Base-by-base conservation (phyloP, 1,284 basidiomycete genomes). In the Leccinum insolens region DNA sequence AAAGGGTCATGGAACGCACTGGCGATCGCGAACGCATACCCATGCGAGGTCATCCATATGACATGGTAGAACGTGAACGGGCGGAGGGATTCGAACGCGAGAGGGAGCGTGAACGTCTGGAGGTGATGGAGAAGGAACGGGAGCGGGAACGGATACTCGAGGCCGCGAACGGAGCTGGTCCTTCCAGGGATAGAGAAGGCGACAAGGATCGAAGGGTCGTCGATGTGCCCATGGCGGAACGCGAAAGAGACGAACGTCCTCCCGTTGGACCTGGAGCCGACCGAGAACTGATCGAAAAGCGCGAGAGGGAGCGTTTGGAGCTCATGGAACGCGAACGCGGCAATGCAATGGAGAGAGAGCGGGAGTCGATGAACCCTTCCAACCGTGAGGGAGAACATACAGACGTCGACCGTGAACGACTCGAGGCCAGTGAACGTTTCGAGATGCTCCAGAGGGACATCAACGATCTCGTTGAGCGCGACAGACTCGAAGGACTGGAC, bases 371-470 rank as follows among this genome's bases (percentile, higher is more conserved):
- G 68, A 73, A 70, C 44, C 7, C 61, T n/a, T 4, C 49, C 11
- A 68, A 52, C 25, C 72, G 63, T 64, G 77, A 79, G 37, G 66
- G 68, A 57, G 77, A 77, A 57, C 72, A 66, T 7, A 60, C 62
- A 6, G 77, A 79, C 20, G 64, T 55, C 15, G 72, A 76, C 7
- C 77, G 75, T 0, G 76, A 79, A 63, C 78, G 77, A 58, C 55
- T 73, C 7, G 77, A 74, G n/a, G 46, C 65, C 15, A 67, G 68
- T 52, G 78, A 79, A 65, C 76, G 74, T 44, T 76, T 77, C 28
- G 76, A 77, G 58, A 67, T 75, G 68, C 49, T 77, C 28, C 71
- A 77, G 22, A 72, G 77, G 22, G 78, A 77, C 63, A 66, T 78
- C 55, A 28, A 62, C 34, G 77, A 79, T 11, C 74, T 79, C 31